phyloP scores from a whole-genome alignment of 192 early-diverging fungal species.

The Kickxella alabastrina region DNA sequence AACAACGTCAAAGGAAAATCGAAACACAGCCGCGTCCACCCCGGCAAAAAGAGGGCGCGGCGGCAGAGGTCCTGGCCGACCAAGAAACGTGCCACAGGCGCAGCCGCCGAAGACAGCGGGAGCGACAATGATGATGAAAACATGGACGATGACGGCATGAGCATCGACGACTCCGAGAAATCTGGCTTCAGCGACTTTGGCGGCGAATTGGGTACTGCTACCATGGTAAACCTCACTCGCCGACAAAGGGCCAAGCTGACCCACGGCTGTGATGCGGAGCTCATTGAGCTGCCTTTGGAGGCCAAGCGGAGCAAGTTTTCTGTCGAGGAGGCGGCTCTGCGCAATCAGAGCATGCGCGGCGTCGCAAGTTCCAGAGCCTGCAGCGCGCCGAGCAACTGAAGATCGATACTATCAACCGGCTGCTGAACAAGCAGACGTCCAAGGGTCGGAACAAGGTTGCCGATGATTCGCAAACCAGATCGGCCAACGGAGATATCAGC shows the following conservation, averaged over 20 bases:
- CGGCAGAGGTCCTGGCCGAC: too few relatives aligned
- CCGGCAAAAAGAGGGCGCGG: background rate
- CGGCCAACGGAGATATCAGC: conserved; percentile 33
- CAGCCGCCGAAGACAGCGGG: background rate
- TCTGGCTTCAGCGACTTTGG: conserved; percentile 13
- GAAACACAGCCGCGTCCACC: too few relatives aligned
- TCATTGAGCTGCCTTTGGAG: conserved; percentile 66
- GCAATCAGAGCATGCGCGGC: conserved; percentile 69
- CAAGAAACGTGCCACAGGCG: too few relatives aligned
- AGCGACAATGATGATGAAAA: conserved; percentile 3
- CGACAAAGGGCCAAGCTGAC: conserved; percentile 68
- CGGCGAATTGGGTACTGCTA: background rate
- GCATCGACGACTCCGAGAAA: too few relatives aligned
- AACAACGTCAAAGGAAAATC: too few relatives aligned
- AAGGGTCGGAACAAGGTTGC: conserved; percentile 63
- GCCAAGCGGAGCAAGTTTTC: conserved; percentile 63
- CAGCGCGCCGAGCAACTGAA: conserved; percentile 72
- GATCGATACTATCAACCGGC: conserved; percentile 73
- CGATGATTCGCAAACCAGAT: conserved; percentile 53
- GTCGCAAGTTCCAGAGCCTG: conserved; percentile 73
- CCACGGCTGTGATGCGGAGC: conserved; percentile 55
- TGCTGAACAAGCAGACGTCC: conserved; percentile 75
- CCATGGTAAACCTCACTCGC: conserved; percentile 53
- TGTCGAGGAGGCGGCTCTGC: conserved; percentile 66
- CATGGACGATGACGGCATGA: background rate